Evolutionary conservation across 2,329 filamentous ascomycete genomes (phyloP), one percentile per base, ranked within the genome.

Genomic region (Aspergillus melleus): DNA sequence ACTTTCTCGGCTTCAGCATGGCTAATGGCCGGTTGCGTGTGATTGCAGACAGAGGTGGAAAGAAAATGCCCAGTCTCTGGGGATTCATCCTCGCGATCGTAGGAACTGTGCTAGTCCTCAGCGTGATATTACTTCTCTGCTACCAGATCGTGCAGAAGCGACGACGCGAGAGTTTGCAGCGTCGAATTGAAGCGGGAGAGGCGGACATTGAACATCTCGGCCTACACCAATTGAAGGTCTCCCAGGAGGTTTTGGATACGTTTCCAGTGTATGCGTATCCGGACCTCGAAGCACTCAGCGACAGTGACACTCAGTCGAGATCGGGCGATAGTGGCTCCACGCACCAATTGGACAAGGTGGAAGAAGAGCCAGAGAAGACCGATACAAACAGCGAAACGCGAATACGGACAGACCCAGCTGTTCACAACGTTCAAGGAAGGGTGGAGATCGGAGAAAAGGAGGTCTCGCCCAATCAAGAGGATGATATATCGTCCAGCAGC

Each of bases 161-260:
- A 52, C 86, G 92, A 30, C 86, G 93, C 9, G 82, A 82, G 24
- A 81, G 81, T 1, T 79, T 98, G 11, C 86, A 86, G 54, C 84
- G 86, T 52, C 86, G 92, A 12, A 88, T 97, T 16, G 82, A 86
- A 59, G 83, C 81, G 8, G 93, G 94, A 55, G 90, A 96, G 66
- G 88, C 96, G 20, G 91, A 97, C 70, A 81, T 97, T 3, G 93
- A 97, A 75, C 87, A 87, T 2, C 83, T 96, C 66, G 93, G 92
- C 2, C 91, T 97, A 66, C 94, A 91, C 70, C 85, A 90, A 14
- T 77, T 96, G 24, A 91, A 86, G 2, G 90, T 97, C 0, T 92
- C 94, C 1, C 79, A 83, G 50, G 78, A 86, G 9, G 81, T 92
- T 44, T 82, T 98, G 24, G 83, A 90, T 52, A 83, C 84, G 20